Base-by-base conservation (phyloP, 306 rosid genomes). In the Dalbergia cultrata region DNA sequence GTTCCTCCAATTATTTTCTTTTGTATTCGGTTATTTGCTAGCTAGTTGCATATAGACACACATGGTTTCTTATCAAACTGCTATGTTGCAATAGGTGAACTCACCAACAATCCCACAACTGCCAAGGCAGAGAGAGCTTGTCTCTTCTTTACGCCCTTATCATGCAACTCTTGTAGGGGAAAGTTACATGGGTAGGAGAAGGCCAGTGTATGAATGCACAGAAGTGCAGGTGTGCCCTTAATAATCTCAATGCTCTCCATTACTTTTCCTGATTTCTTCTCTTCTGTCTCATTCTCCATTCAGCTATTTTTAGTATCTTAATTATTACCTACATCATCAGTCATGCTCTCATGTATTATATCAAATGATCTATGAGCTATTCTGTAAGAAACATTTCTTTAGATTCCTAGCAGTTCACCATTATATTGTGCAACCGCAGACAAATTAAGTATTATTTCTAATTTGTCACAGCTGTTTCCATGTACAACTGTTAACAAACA, bases 81-180 rank as follows among this genome's bases (percentile, higher is more conserved):
- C 64, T 59, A 39, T 74, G 67, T 76, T 87, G 80, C 72, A 74
- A 79, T 79, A 96, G 99, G 92, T 96, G 87, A 96, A 88, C 83
- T 91, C 99, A 59, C 86, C 90, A 19, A 67, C 97, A 47, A 63
- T 93, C 77, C 99, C 99, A 11, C 93, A 85, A 70, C 86, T 96
- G 61, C 99, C 99, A 44, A 72, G 86, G 70, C 97, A 93, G 49
- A 91, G 74, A 88, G 97, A 93, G 85, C 83, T 96, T 76, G 76
- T 82, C 59, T 88, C 93, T 41, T 85, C 89, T 53, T 80, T 96
- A 85, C 92, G 99, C 75, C 90, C 95, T 67, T 84, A 88, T 83
- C 97, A 96, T 59, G 91, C 91, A 70, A 90, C 88, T 71, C 98
- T 96, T 79, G 98, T 96, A 0, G 99, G 97, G 61, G 99, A 93